Evolutionary conservation across 2,329 filamentous ascomycete genomes (phyloP).

Genomic region (Coleophoma eucalyptorum): DNA sequence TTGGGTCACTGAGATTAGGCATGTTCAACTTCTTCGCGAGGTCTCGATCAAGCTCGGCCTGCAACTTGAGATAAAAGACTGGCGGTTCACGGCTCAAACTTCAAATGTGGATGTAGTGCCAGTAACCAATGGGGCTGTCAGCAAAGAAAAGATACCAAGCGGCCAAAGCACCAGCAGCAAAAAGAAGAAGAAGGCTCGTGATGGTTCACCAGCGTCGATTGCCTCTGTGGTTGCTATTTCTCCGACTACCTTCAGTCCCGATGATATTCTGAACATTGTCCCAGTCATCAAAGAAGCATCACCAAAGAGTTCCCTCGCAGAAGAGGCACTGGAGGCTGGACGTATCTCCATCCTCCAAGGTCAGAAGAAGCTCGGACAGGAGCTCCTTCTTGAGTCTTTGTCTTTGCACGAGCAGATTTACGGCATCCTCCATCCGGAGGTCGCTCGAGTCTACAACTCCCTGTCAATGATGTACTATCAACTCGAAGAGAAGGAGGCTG

Average conservation of each 20-base stretch:
- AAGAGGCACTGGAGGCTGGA: slow-evolving; percentile 93
- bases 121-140: slow-evolving; percentile 30
- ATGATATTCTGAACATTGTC: slow-evolving; percentile 90
- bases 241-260: slow-evolving; percentile 66
- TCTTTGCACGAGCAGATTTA: slow-evolving; percentile 99
- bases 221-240: slow-evolving; percentile 40
- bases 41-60: slow-evolving; percentile 84
- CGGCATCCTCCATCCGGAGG: slow-evolving; percentile 93
- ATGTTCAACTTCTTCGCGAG: slow-evolving; percentile 84
- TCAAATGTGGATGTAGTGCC: slow-evolving; percentile 30
- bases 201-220: slow-evolving; percentile 40
- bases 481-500: slow-evolving; percentile 94
- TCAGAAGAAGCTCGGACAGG: slow-evolving; percentile 93
- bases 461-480: slow-evolving; percentile 96
- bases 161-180: slow-evolving; percentile 25
- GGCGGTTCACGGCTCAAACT: slow-evolving; percentile 52
- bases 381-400: slow-evolving; percentile 90
- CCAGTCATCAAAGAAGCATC: slow-evolving; percentile 92
- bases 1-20: slow-evolving; percentile 66
- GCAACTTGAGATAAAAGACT: slow-evolving; percentile 78
- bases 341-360: slow-evolving; percentile 94
- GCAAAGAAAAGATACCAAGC: slow-evolving; percentile 34
- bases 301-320: slow-evolving; percentile 84
- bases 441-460: slow-evolving; percentile 91
- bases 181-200: slow-evolving; percentile 59